Percentiles rank a stretch among this genome's conserved stretches.
These are phyloP conservation scores for Aegilops umbellulata DNA, from an alignment of 176 grass and related monocot species.

Conservation along the genomic window DNA sequence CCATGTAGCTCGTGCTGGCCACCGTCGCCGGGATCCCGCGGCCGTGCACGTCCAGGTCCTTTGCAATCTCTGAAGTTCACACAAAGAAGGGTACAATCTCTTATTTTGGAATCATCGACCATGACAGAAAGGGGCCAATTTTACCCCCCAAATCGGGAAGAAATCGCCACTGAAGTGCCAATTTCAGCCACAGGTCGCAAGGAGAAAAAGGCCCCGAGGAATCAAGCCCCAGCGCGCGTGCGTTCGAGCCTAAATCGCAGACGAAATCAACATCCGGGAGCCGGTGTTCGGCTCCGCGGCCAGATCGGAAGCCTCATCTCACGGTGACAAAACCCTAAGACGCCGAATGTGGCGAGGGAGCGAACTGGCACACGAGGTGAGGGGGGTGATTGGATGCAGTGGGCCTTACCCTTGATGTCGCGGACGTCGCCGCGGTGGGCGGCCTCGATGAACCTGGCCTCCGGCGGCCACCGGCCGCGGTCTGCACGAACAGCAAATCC, in stretches of 20 bases:
- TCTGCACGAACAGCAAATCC: too few species aligned
- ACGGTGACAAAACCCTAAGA: not conserved
- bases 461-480: not conserved
- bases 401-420: constrained; percentile 15
- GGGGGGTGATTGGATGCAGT: not conserved
- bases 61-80: too few species aligned
- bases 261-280: not conserved
- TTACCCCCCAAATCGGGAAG: not conserved
- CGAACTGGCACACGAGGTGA: not conserved
- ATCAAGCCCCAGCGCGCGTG: not conserved
- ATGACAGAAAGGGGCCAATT: not conserved
- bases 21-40: constrained; percentile 9
- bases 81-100: too few species aligned
- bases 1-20: constrained; percentile 10
- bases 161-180: not conserved
- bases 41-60: not conserved
- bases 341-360: not conserved
- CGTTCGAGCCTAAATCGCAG: not conserved
- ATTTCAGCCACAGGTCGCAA: too few species aligned
- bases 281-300: not conserved
- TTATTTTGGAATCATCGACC: not conserved
- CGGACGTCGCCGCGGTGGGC: constrained; percentile 15
- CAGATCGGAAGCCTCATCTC: not conserved
- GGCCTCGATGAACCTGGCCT: constrained; percentile 4
- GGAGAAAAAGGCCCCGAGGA: not conserved